Base-by-base conservation (phyloP, 306 rosid genomes). In the Malus asiatica region DNA sequence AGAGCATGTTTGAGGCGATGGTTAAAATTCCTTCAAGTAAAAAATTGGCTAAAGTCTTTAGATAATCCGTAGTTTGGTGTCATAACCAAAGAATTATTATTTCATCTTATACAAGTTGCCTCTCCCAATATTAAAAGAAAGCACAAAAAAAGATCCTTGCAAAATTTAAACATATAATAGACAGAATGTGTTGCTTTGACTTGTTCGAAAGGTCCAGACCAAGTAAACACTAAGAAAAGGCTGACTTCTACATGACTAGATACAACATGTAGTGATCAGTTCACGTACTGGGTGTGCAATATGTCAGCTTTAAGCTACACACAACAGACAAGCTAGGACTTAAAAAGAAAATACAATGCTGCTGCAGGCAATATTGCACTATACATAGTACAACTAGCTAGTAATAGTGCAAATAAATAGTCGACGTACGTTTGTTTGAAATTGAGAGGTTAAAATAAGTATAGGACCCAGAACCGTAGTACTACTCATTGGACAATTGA, bases 401-500 rank as follows among this genome's bases (percentile, higher is more conserved):
- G 23, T 19, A 53, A 53, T 19, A 53, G 73, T 46, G 19, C 23
- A 48, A 48, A 4, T 48, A 48, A 48, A 48, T 16, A 45, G 59
- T 46, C 8, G 60, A 10, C 42, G 6, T 70, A 10, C 42, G 6
- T 70, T 44, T 61, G 14, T 5, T 27, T 27, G 55, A 48, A 42
- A 18, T 14, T 12, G 35, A 61, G 16, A 19, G 63, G 46, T 68
- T 80, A 63, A 30, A n/a, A n/a, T 22, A 57, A 19, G 2, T 64
- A 76, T 25, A n/a, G 73, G 68, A 79, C 25, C 76, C 75, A 63
- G 70, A 38, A 70, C 16, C 27, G 45, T 57, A 78, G 32, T 40
- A 71, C 73, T 71, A 79, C 83, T 79, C 86, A 35, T 67, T 71
- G 76, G 81, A 76, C 83, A 83, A 79, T 71, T 60, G 57, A 76